phyloP scores from a whole-genome alignment of 495 filamentous ascomycete species.

The Parathielavia hyrcaniae region DNA sequence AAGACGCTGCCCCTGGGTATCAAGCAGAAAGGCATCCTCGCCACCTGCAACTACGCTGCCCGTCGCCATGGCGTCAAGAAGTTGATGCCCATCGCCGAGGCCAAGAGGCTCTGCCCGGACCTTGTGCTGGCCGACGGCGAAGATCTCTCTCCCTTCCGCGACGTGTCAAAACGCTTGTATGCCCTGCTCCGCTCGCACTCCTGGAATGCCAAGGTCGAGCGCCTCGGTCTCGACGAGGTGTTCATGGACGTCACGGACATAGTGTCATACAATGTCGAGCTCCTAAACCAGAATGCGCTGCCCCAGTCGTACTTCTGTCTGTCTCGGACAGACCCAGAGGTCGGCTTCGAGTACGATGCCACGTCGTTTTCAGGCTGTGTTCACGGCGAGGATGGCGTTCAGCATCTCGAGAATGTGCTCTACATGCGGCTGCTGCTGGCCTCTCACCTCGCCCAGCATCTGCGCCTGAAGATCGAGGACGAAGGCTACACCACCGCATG shows the following conservation, averaged over 20 bases:
- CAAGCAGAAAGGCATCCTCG: slow-evolving; percentile 77
- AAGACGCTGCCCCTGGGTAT: slow-evolving; percentile 61
- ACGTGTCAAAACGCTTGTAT: slow-evolving; percentile 77
- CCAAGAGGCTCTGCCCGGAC: slow-evolving; percentile 73
- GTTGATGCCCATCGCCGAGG: slow-evolving; percentile 74
- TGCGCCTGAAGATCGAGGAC: slow-evolving; percentile 65
- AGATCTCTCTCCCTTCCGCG: slow-evolving; percentile 75
- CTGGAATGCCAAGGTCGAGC: slow-evolving; percentile 71
- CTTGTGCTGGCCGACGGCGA: slow-evolving; percentile 81
- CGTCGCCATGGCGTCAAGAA: slow-evolving; percentile 70
- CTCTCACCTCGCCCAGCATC: slow-evolving; percentile 66
- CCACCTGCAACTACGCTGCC: slow-evolving; percentile 93
- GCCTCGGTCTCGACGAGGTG: slow-evolving; percentile 80
- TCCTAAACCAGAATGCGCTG: slow-evolving; percentile 63
- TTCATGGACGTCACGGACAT: slow-evolving; percentile 76
- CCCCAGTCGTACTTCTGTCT: slow-evolving; percentile 71
- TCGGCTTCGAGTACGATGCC: slow-evolving; percentile 74
- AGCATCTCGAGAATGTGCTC: slow-evolving; percentile 29
- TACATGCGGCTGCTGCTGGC: slow-evolving; percentile 56
- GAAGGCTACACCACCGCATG: slow-evolving; percentile 81
- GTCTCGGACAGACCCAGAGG: slow-evolving; percentile 64
- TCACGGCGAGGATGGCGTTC: slow-evolving; percentile 10
- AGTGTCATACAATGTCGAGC: slow-evolving; percentile 65
- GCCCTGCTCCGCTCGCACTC: slow-evolving; percentile 59
- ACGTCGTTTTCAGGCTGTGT: slow-evolving; percentile 43